Conservation (phyloP, 805 yeast species). For the Wickerhamomyces sydowiorum region DNA sequence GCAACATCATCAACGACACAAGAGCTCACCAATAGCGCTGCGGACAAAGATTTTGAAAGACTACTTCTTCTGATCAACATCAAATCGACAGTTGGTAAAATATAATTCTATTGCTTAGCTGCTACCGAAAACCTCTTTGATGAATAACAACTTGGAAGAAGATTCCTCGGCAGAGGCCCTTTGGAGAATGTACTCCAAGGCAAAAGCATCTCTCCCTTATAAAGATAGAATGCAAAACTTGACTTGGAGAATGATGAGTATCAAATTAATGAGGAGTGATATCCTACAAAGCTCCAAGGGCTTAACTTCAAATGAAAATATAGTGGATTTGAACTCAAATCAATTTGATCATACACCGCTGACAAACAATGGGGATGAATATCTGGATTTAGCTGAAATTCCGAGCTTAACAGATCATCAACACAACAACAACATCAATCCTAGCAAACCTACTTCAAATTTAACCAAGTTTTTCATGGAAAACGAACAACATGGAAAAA, state of each 20-base stretch:
- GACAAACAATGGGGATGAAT: conserved; percentile 18
- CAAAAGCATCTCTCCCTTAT: conserved; percentile 70
- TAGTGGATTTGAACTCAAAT: not conserved
- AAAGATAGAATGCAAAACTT: conserved; percentile 74
- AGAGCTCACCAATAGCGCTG: too few relatives aligned
- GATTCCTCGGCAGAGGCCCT: conserved; percentile 44
- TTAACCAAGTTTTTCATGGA: conserved; percentile 19
- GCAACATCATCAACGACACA: too few relatives aligned
- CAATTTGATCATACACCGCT: conserved; percentile 3
- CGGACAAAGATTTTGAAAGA: too few relatives aligned
- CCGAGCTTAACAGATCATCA: not conserved
- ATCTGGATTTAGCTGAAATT: conserved; percentile 14
- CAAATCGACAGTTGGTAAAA: too few relatives aligned
- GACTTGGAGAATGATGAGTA: conserved; percentile 83
- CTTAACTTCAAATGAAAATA: not conserved
- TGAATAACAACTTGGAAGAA: conserved; percentile 16
- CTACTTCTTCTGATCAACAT: too few relatives aligned
- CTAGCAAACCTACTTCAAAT: conserved; percentile 13
- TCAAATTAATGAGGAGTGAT: conserved; percentile 24
- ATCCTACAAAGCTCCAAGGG: too few relatives aligned
- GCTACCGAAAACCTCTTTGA: too few relatives aligned
- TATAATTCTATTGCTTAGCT: too few relatives aligned
- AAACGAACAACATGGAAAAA: not conserved
- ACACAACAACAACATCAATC: conserved; percentile 2
- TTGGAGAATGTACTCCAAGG: conserved; percentile 80